These are phyloP conservation scores for Allomyces arbusculus DNA, from an alignment of 192 early-diverging fungal species.

Conservation along the genomic window DNA sequence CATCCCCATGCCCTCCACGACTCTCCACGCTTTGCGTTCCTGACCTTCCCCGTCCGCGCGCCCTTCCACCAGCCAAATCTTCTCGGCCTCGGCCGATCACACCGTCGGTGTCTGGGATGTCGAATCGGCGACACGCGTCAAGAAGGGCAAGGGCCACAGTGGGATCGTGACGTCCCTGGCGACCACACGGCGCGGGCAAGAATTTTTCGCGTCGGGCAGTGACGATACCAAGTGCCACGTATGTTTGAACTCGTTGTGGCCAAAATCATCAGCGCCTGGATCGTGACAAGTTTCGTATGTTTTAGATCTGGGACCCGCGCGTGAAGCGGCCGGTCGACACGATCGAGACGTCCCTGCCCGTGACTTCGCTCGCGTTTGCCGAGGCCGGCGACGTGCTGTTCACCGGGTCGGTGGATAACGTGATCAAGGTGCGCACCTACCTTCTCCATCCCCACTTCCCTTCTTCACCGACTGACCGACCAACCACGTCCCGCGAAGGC, in stretches of 20 bases:
- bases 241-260: no score
- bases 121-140: slow-evolving; percentile 57
- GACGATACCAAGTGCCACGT: slow-evolving; percentile 35
- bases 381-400: slow-evolving; percentile 60
- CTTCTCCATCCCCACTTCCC: slow-evolving; percentile 1
- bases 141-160: slow-evolving; percentile 59
- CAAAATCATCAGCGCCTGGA: no score
- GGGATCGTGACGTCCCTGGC: slow-evolving; percentile 64
- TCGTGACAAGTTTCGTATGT: not conserved
- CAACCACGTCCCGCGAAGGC: slow-evolving; percentile 10
- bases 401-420: slow-evolving; percentile 75
- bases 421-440: slow-evolving; percentile 32
- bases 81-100: slow-evolving; percentile 65
- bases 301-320: slow-evolving; percentile 47
- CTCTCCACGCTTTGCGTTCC: not conserved
- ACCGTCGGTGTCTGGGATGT: slow-evolving; percentile 66
- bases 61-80: slow-evolving; percentile 33
- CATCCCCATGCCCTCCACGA: not conserved
- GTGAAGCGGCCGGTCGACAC: slow-evolving; percentile 34
- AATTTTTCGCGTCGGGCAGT: slow-evolving; percentile 56
- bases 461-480: not conserved
- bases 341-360: slow-evolving; percentile 36
- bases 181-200: slow-evolving; percentile 42
- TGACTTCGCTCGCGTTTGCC: slow-evolving; percentile 60
- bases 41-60: not conserved